Evolutionary conservation across 371 early-diverging fungal genomes (phyloP).

Genomic region (Mucor indicus): DNA sequence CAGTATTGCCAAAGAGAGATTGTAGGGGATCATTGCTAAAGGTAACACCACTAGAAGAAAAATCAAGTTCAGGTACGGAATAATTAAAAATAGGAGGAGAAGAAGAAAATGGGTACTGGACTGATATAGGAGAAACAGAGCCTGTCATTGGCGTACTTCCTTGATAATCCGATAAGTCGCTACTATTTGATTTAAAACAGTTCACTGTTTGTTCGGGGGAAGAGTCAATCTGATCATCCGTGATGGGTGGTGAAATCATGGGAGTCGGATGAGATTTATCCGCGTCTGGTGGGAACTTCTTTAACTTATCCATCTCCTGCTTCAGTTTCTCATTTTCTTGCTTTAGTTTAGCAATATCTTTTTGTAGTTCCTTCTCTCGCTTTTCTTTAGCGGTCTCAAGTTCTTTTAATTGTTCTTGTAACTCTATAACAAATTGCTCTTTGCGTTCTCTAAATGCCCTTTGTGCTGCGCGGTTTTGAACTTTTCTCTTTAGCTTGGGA

Average conservation of each 20-base stretch:
- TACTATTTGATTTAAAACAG: neutral
- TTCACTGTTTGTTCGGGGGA: neutral
- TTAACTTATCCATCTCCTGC: conserved; percentile 19
- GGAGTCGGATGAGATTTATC: conserved; percentile 3
- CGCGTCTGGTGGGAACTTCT: conserved; percentile 11
- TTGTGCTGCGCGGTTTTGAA: conserved; percentile 76
- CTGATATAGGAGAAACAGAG: neutral
- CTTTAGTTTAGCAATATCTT: conserved; percentile 57
- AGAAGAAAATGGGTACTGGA: too few species aligned
- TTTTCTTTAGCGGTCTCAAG: conserved; percentile 63
- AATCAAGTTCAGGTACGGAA: neutral
- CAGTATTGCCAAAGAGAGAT: conserved; percentile 5
- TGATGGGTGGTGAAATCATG: conserved; percentile 1
- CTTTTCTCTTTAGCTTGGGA: conserved; percentile 51
- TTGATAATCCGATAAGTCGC: neutral
- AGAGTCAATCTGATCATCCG: conserved; percentile 3
- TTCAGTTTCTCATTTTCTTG: conserved; percentile 53
- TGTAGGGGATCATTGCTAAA: conserved; percentile 2
- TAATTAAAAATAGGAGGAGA: neutral
- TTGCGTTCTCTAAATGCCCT: conserved; percentile 77
- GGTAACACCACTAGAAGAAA: neutral
- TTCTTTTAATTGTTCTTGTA: conserved; percentile 66
- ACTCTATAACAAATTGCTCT: conserved; percentile 54
- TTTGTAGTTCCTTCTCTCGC: conserved; percentile 36
- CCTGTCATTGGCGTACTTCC: neutral